Percentiles rank a stretch among this genome's conserved stretches.
These are phyloP conservation scores for Diplodia scrobiculata DNA, from an alignment of 2,329 filamentous ascomycete species.

Conservation along the genomic window DNA sequence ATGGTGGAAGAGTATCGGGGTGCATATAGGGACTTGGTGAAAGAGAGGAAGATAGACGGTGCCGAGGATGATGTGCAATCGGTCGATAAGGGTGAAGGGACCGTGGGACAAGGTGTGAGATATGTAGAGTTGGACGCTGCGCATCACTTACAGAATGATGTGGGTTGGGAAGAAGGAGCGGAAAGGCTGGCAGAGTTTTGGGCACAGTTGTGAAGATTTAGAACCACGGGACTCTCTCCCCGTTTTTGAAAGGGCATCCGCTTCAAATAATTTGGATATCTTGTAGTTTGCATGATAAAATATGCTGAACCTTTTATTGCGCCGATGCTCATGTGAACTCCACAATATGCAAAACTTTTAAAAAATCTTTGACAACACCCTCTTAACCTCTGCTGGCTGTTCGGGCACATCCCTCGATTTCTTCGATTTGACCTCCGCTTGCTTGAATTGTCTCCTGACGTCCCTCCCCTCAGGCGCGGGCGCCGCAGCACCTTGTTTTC, in stretches of 20 bases:
- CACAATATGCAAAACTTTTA: constrained; percentile 29
- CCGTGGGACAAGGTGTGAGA: constrained; percentile 42
- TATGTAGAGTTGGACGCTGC: constrained; percentile 50
- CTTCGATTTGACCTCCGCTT: constrained; percentile 62
- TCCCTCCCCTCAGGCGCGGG: constrained; percentile 43
- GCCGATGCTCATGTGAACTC: constrained; percentile 9
- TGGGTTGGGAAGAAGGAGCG: constrained; percentile 53
- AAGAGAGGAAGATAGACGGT: constrained; percentile 39
- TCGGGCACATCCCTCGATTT: constrained; percentile 34
- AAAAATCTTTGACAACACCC: constrained; percentile 45
- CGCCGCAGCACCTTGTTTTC: constrained; percentile 40
- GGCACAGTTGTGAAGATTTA: not conserved
- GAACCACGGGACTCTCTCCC: not conserved
- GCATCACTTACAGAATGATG: constrained; percentile 59
- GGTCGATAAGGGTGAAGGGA: constrained; percentile 14
- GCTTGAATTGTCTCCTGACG: constrained; percentile 62
- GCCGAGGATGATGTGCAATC: constrained; percentile 12
- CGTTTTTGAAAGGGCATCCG: not conserved
- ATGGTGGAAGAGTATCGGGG: constrained; percentile 43
- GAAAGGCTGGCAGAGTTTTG: constrained; percentile 34
- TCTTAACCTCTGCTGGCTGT: constrained; percentile 35
- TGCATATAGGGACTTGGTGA: constrained; percentile 40
- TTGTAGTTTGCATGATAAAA: not conserved
- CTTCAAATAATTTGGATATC: constrained; percentile 9
- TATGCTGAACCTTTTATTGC: not conserved